Evolutionary conservation across 2,329 filamentous ascomycete genomes (phyloP).

Genomic region (Bipolaris cookei): DNA sequence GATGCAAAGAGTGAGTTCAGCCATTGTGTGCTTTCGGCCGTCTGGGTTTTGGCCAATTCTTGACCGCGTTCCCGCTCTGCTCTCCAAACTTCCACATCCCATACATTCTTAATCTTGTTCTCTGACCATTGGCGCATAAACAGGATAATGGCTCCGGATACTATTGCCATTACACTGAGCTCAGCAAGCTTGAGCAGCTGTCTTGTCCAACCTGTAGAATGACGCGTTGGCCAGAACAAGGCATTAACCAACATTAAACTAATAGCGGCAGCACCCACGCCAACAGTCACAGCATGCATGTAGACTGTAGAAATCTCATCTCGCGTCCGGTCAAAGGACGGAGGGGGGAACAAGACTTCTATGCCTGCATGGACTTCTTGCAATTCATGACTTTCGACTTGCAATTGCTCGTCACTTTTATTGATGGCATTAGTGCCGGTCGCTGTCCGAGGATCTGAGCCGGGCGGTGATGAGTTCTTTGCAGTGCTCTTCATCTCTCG

Average conservation of each 20-base stretch:
- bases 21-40: constrained; percentile 73
- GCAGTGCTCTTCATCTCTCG: constrained; percentile 62
- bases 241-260: constrained; percentile 46
- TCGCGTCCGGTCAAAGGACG: constrained; percentile 55
- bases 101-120: constrained; percentile 67
- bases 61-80: constrained; percentile 63
- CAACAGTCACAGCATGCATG: constrained; percentile 52
- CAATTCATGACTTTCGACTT: constrained; percentile 51
- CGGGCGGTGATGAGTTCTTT: constrained; percentile 55
- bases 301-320: constrained; percentile 55
- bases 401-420: constrained; percentile 54
- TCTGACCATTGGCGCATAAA: constrained; percentile 65
- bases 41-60: constrained; percentile 52
- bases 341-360: constrained; percentile 61
- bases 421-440: constrained; percentile 55
- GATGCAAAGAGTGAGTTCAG: constrained; percentile 71
- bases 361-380: constrained; percentile 55
- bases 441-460: constrained; percentile 49
- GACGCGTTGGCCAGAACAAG: constrained; percentile 42
- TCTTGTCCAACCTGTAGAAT: constrained; percentile 40
- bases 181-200: constrained; percentile 38
- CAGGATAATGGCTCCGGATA: constrained; percentile 47
- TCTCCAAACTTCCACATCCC: constrained; percentile 74
- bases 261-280: constrained; percentile 45
- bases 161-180: constrained; percentile 34